Base-by-base conservation (phyloP, 1,284 basidiomycete genomes). In the Cryptococcus sp. region DNA sequence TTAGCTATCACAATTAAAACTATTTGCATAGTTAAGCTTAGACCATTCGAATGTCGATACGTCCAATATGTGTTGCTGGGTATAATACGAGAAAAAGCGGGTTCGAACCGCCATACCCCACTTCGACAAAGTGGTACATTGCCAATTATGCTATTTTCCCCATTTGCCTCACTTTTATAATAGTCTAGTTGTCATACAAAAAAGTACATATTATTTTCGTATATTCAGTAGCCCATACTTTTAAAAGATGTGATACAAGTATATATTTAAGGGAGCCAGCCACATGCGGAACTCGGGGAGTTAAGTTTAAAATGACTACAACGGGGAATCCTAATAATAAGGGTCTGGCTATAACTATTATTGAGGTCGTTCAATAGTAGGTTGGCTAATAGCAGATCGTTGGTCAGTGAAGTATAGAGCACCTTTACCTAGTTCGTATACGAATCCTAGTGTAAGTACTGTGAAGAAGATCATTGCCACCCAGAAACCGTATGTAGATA, bases 381-480 rank as follows among this genome's bases (percentile, higher is more conserved):
- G 40, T 43, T 46, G 41, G 36, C 46, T 54, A 42, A 63, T 56
- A 43, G 58, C 48, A 39, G 61, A 62, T 46, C 61, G 56, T 50
- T 62, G 58, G 41, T 62, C 60, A 42, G 61, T 63, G 47, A 61
- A 63, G 32, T 59, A 55, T 7, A 63, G 49, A 28, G 50, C 54
- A 24, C 59, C 61, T 46, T 54, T 55, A 32, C 52, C 55, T 21
- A 56, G 50, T 49, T 63, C 59, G 45, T 56, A 63, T 22, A 59
- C 56, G 40, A 60, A 61, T 39, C 59, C 61, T 47, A 57, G 36
- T 43, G 56, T 62, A 58, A 58, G 45, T 40, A 62, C 48, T 39
- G 50, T 49, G 42, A 60, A 54, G 48, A 60, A 60, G 31, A 57
- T 52, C 50, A 57, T 53, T 19, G 41, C 41, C 3, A 42, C 18